Evolutionary conservation across 148 eudicot genomes (phyloP).

Genomic region (Nepenthes mirabilis): DNA sequence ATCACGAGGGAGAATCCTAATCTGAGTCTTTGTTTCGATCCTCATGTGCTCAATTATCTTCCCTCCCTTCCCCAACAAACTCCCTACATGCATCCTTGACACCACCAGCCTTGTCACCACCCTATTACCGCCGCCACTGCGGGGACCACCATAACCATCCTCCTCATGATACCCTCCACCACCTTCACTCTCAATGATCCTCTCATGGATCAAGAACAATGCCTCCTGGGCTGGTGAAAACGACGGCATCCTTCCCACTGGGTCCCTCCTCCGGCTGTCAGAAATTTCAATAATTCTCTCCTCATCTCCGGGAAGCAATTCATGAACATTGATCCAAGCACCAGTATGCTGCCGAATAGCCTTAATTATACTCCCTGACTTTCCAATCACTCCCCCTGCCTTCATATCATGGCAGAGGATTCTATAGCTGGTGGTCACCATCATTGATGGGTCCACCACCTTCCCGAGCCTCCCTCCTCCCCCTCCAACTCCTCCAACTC

Average conservation of each 20-base stretch:
- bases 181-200: conserved; percentile 75
- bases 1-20: conserved; percentile 89
- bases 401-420: conserved; percentile 76
- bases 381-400: conserved; percentile 87
- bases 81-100: conserved; percentile 88
- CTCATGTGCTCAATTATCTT: conserved; percentile 98
- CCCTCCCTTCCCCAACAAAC: conserved; percentile 94
- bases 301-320: conserved; percentile 71
- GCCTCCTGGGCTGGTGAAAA: conserved; percentile 98
- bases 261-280: conserved; percentile 81
- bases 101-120: conserved; percentile 95
- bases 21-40: conserved; percentile 91
- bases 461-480: conserved; percentile 25
- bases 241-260: conserved; percentile 76
- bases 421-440: conserved; percentile 73
- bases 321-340: conserved; percentile 91
- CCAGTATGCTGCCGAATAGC: conserved; percentile 92
- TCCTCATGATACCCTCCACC: conserved; percentile 27
- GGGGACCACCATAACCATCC: conserved; percentile 26
- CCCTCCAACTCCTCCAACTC: conserved; percentile 25
- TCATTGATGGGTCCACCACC: conserved; percentile 29
- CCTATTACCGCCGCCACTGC: conserved; percentile 25
- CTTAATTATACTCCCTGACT: conserved; percentile 79
- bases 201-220: conserved; percentile 71
- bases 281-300: conserved; percentile 93